These are phyloP conservation scores for Glycine soja DNA, from an alignment of 306 rosid species.

Conservation along the genomic window DNA sequence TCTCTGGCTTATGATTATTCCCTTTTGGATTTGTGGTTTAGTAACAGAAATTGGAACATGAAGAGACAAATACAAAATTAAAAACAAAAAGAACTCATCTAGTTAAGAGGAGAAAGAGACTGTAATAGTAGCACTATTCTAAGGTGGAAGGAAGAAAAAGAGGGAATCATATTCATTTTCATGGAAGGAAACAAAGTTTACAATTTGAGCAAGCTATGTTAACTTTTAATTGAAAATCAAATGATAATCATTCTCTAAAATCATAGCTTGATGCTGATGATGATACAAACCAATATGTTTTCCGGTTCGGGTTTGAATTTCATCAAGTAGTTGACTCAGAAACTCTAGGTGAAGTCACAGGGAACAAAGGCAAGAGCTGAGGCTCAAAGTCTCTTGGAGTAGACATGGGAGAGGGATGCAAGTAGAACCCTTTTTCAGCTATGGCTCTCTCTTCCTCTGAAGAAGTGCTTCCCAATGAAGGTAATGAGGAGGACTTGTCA, in stretches of 20 bases:
- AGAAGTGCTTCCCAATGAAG: conserved; percentile 66
- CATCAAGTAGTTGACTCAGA: conserved; percentile 66
- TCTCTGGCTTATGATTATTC: conserved; percentile 11
- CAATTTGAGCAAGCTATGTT: conserved; percentile 55
- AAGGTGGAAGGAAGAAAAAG: conserved; percentile 2
- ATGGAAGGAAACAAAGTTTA: conserved; percentile 49
- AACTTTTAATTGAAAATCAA: conserved; percentile 36
- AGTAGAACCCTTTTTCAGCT: conserved; percentile 84
- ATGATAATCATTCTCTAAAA: conserved; percentile 10
- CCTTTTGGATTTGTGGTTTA: not conserved
- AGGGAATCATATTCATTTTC: conserved; percentile 42
- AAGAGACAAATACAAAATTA: conserved; percentile 13
- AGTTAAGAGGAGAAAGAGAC: not conserved
- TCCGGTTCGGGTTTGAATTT: not conserved
- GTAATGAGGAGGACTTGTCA: conserved; percentile 50
- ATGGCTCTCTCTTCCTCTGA: conserved; percentile 86
- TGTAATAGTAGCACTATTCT: not conserved
- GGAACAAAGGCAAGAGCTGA: conserved; percentile 78
- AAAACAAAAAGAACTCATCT: not conserved
- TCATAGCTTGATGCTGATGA: conserved; percentile 19
- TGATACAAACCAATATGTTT: not conserved
- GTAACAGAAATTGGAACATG: conserved; percentile 10
- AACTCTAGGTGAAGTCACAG: conserved; percentile 77
- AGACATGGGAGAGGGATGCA: conserved; percentile 72
- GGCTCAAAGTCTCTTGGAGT: conserved; percentile 72